Base-by-base conservation (phyloP, 1,284 basidiomycete species). In the Puccinia novopanici region DNA sequence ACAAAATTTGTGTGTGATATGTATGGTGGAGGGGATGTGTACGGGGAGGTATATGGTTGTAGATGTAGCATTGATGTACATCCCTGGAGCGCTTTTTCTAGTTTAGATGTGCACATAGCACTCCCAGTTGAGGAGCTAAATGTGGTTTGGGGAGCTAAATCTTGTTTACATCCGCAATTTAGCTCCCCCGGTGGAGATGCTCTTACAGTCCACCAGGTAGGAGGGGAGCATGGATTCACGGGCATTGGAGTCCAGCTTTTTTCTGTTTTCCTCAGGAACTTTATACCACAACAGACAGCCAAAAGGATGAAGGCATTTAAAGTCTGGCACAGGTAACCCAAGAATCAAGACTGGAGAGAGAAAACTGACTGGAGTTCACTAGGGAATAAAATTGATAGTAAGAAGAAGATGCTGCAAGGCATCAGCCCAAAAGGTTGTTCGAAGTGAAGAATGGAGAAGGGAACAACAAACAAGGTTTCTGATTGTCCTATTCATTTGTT, bases 381-480 rank as follows among this genome's bases (percentile, higher is more conserved):
- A 55, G 5, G 71, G 71, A 15, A 54, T n/a, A 4, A 24, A 54
- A 27, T 73, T 73, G 50, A 73, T 8, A 22, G 48, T 55, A 50
- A 27, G 27, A 12, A 57, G 22, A 8, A 73, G 9, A 34, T 73
- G 50, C 1, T 19, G 13, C 2, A 73, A 10, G 45, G 71, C 71
- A 55, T 73, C 71, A 3, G 52, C 50, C 73, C 73, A 61, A 34
- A 59, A 75, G n/a, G 3, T 37, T 19, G 40, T 75, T 19, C 55
- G 73, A 5, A 75, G 8, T 5, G 4, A 5, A 22, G 73, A 3
- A 24, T 22, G 37, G 27, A 61, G 6, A 2, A 75, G 55, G 8
- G 55, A 37, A 55, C 55, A 75, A 27, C 55, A 13, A 4, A 75
- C 27, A 3, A 57, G 30, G 10, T 57, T 61, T 0, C 30, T n/a